Evolutionary conservation across 2,329 filamentous ascomycete genomes (phyloP).

Genomic region (Cercospora citrullina): DNA sequence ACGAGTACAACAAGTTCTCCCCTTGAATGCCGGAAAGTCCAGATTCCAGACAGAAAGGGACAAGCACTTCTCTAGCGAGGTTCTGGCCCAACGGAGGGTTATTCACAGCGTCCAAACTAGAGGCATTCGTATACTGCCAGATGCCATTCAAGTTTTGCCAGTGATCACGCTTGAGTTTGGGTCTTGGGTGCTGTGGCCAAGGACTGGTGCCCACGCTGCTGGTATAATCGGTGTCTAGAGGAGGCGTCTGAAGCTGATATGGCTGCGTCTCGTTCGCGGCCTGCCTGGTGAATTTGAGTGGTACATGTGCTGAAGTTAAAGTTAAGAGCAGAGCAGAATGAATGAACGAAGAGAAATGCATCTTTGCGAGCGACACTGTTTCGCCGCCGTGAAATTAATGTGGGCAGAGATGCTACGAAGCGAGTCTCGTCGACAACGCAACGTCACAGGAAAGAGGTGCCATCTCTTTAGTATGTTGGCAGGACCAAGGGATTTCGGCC

Average conservation of each 20-base stretch:
- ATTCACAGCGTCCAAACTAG: constrained; percentile 42
- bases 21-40: constrained; percentile 50
- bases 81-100: constrained; percentile 49
- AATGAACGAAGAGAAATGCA: constrained; percentile 7
- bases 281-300: constrained; percentile 6
- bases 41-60: constrained; percentile 58
- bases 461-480: neutral
- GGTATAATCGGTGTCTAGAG: constrained; percentile 53
- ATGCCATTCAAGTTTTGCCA: constrained; percentile 60
- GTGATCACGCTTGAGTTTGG: constrained; percentile 53
- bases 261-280: constrained; percentile 8
- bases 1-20: constrained; percentile 32
- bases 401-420: neutral
- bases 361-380: constrained; percentile 5
- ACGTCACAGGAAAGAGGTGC: neutral
- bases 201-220: constrained; percentile 52
- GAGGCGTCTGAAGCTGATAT: constrained; percentile 46
- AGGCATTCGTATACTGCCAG: constrained; percentile 53
- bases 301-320: neutral
- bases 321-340: constrained; percentile 6
- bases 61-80: constrained; percentile 49
- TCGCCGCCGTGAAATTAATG: neutral
- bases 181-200: constrained; percentile 55
- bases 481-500: neutral
- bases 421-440: neutral